These are phyloP conservation scores for Pichia cactophila DNA, from an alignment of 1,139 yeast species.

Conservation along the genomic window DNA sequence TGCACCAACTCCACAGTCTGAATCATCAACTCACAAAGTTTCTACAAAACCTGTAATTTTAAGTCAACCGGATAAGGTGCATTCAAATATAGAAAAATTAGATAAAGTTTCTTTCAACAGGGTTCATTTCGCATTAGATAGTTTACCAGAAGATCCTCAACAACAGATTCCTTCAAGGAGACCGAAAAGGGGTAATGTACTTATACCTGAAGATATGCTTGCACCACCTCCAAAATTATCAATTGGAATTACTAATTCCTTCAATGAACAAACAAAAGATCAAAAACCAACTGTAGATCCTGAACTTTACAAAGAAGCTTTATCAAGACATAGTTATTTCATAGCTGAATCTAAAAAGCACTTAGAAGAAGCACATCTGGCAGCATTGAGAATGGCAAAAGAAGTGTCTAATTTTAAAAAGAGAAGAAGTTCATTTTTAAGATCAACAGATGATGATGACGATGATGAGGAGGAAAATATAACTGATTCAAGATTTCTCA, in stretches of 20 bases:
- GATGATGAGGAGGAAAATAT: conserved; percentile 20
- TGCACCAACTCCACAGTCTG: not conserved
- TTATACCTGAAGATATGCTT: conserved; percentile 62
- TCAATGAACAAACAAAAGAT: conserved; percentile 38
- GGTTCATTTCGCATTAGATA: conserved; percentile 70
- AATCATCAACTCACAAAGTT: not conserved
- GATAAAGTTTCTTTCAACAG: conserved; percentile 41
- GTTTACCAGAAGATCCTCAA: conserved; percentile 73
- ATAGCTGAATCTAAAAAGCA: conserved; percentile 59
- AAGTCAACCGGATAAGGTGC: not conserved
- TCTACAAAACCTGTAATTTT: not conserved
- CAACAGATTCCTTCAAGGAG: conserved; percentile 89
- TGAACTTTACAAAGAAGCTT: conserved; percentile 45
- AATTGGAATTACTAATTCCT: conserved; percentile 49
- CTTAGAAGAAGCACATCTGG: conserved; percentile 65
- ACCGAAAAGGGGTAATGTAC: conserved; percentile 72
- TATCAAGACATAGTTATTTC: conserved; percentile 49
- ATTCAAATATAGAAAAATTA: conserved; percentile 4
- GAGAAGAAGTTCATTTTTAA: conserved; percentile 21
- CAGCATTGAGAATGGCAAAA: conserved; percentile 59
- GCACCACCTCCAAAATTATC: conserved; percentile 60
- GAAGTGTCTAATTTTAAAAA: conserved; percentile 47
- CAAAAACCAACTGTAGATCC: conserved; percentile 28
- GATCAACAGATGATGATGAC: conserved; percentile 19
- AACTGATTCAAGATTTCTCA: conserved; percentile 4